A percentile compares a stretch with the other conserved stretches of the same genome.
phyloP scores from a whole-genome alignment of 2,329 filamentous ascomycete genomes.

The Arthrobotrys musiformis region DNA sequence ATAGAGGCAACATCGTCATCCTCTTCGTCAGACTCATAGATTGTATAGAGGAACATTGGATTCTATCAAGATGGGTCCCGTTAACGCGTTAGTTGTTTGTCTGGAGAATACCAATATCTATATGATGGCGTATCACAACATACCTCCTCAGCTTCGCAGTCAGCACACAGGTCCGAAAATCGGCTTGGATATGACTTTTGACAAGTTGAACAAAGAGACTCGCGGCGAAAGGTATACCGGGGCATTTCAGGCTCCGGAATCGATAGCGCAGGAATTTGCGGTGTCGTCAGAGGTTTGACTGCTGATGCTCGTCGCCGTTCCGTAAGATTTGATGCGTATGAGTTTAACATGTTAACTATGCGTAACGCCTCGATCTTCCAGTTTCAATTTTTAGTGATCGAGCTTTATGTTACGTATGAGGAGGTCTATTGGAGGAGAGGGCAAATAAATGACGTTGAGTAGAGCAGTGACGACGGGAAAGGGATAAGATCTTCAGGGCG shows the following conservation, averaged over 20 bases:
- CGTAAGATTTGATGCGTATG: constrained; percentile 21
- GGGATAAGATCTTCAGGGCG: constrained; percentile 38
- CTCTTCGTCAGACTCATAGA: constrained; percentile 47
- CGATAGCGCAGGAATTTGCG: not conserved
- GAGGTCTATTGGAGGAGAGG: too few species aligned
- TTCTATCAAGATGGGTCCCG: not conserved
- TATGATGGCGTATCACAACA: not conserved
- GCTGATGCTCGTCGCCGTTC: constrained; percentile 8
- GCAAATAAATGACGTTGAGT: not conserved
- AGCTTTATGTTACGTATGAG: too few species aligned
- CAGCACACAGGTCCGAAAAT: constrained; percentile 31
- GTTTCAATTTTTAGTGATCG: not conserved
- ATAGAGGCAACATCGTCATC: not conserved
- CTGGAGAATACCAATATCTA: not conserved
- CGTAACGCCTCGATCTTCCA: not conserved
- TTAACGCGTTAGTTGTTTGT: too few species aligned
- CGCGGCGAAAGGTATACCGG: constrained; percentile 1
- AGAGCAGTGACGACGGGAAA: constrained; percentile 18
- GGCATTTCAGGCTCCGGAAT: constrained; percentile 8
- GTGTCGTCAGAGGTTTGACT: not conserved
- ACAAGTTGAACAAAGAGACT: constrained; percentile 32
- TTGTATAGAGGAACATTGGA: constrained; percentile 49
- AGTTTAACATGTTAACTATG: not conserved
- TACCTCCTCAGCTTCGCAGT: constrained; percentile 41
- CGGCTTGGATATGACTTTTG: constrained; percentile 29